Base-by-base conservation (phyloP, 140 eudicot genomes). In the Senecio squalidus region DNA sequence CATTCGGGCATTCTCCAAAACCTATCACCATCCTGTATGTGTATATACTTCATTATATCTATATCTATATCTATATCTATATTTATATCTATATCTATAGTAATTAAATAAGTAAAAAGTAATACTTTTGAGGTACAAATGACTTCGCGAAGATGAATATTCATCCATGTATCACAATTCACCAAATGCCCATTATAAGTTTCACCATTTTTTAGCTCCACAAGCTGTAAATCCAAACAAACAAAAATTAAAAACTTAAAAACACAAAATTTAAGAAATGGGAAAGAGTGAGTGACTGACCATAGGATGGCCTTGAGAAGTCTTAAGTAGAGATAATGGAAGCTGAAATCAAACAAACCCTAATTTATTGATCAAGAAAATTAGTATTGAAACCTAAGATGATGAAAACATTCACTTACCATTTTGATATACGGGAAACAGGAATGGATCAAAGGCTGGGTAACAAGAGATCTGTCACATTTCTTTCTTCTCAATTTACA, bases 1-100 rank as follows among this genome's bases (percentile, higher is more conserved):
- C 95, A 85, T 63, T 85, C 95, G 50, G 90, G 90, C 90, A 85
- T 85, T 67, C 90, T 63, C 90, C 95, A 82, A 55, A 85, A 85
- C 65, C 95, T 82, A 60, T 82, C 95, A 45, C 95, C 95, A 68
- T 82, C 95, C 90, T 85, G 62, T 52, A 41, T n/a, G 23, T 41
- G 59, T 77, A n/a, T 20, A 66, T 38, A 17, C 21, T 16, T 58
- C 53, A 25, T 18, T 23, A 54, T n/a, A n/a, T n/a, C n/a, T n/a
- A n/a, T n/a, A n/a, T n/a, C n/a, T n/a, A n/a, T n/a, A n/a, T n/a
- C n/a, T n/a, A n/a, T n/a, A n/a, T n/a, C n/a, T n/a, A n/a, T n/a
- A n/a, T n/a, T n/a, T n/a, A n/a, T n/a, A n/a, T n/a, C n/a, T n/a
- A n/a, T n/a, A n/a, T n/a, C 5, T 22, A 63, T 17, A 15, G 56